These are phyloP conservation scores for Suhomyces kunorum DNA, from an alignment of 1,139 yeast species.

Conservation along the genomic window DNA sequence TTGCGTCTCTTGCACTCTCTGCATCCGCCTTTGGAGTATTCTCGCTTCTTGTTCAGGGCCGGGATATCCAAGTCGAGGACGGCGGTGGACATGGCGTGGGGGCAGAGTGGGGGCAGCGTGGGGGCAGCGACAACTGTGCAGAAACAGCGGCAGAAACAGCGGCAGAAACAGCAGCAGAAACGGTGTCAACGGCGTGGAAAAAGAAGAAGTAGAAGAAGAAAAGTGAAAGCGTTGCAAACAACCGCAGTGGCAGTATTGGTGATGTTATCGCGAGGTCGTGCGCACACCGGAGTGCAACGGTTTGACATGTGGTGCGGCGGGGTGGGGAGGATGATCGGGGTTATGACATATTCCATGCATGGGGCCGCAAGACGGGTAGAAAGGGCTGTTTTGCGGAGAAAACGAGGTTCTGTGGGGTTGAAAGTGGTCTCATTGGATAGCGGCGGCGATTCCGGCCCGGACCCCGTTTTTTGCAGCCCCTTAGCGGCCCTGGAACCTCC, in stretches of 20 bases:
- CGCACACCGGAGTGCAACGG: slow-evolving; percentile 1
- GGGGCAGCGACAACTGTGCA: too few relatives aligned
- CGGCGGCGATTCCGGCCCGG: too few relatives aligned
- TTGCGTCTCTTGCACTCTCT: slow-evolving; percentile 32
- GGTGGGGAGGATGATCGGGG: not conserved
- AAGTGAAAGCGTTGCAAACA: not conserved
- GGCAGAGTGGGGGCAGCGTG: not conserved
- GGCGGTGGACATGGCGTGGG: slow-evolving; percentile 16
- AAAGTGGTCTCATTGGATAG: too few relatives aligned
- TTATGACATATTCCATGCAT: not conserved
- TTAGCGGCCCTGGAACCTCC: too few relatives aligned
- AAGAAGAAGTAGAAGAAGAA: too few relatives aligned
- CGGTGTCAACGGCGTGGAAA: too few relatives aligned
- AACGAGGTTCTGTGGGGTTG: too few relatives aligned
- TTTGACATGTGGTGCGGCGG: not conserved
- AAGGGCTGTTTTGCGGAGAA: not conserved
- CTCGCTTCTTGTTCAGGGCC: slow-evolving; percentile 18
- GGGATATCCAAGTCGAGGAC: slow-evolving; percentile 18
- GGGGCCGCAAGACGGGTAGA: not conserved
- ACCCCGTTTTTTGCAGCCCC: too few relatives aligned
- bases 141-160: too few relatives aligned
- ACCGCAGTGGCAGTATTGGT: not conserved
- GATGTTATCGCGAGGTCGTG: slow-evolving; percentile 1
- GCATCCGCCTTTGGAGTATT: slow-evolving; percentile 29
- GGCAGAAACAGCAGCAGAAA: too few relatives aligned